Percentiles rank a stretch among this genome's conserved stretches.
These are phyloP conservation scores for Trichoderma atroviride DNA, from an alignment of 2,329 filamentous ascomycete species.

Conservation along the genomic window DNA sequence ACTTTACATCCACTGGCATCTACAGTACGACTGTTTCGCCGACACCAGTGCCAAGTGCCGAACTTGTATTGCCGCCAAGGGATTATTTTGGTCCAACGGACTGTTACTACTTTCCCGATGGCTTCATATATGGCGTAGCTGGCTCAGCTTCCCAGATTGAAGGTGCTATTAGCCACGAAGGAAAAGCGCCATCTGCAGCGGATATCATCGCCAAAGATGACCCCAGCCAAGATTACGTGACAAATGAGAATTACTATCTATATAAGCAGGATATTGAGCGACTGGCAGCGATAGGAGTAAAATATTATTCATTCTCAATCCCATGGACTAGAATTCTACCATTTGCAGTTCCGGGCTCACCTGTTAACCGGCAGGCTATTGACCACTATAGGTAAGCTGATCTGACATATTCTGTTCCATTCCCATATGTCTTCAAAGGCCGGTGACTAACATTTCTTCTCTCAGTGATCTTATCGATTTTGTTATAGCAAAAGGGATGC, in stretches of 20 bases:
- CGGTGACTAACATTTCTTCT: neutral
- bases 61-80: constrained; percentile 57
- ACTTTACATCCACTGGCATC: constrained; percentile 38
- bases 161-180: constrained; percentile 49
- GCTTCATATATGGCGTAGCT: constrained; percentile 53
- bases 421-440: neutral
- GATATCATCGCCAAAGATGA: constrained; percentile 43
- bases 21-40: constrained; percentile 55
- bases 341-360: constrained; percentile 52
- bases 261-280: constrained; percentile 61
- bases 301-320: constrained; percentile 56
- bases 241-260: constrained; percentile 56
- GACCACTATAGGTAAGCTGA: constrained; percentile 47
- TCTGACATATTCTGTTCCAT: neutral
- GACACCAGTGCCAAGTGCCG: constrained; percentile 56
- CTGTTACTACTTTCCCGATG: constrained; percentile 53
- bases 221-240: constrained; percentile 40
- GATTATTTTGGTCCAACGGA: constrained; percentile 53
- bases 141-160: constrained; percentile 52
- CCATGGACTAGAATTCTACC: constrained; percentile 57
- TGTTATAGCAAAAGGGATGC: constrained; percentile 52
- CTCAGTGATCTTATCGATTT: constrained; percentile 54
- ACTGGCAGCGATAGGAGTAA: constrained; percentile 54
- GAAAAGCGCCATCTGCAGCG: constrained; percentile 47
- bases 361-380: constrained; percentile 54